Evolutionary conservation across 1,284 basidiomycete species (phyloP).

Genomic region (Ganoderma lucidum): DNA sequence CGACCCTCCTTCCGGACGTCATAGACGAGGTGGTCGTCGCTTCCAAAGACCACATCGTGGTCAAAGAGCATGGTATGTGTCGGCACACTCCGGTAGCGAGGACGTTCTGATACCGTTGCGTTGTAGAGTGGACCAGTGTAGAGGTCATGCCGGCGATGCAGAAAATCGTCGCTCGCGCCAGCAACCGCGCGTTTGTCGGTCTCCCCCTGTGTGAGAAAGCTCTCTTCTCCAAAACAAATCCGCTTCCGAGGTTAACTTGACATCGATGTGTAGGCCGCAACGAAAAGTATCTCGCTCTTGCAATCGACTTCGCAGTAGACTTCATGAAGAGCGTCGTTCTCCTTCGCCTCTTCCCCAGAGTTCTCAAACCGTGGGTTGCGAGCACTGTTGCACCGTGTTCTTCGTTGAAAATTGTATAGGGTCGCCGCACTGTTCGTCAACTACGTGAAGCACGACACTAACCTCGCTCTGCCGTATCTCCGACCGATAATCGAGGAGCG

Average conservation of each 20-base stretch:
- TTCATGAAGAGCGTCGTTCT: constrained; percentile 15
- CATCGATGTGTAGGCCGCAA: constrained; percentile 17
- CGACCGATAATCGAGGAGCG: background rate
- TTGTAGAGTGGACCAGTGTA: constrained; percentile 17
- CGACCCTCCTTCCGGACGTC: constrained; percentile 33
- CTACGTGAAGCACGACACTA: background rate
- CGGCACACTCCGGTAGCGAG: background rate
- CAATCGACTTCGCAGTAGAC: constrained; percentile 22
- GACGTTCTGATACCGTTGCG: background rate
- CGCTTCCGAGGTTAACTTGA: background rate
- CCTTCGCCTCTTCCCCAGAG: constrained; percentile 19
- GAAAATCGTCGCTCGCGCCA: constrained; percentile 31
- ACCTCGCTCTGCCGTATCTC: background rate
- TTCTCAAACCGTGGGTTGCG: constrained; percentile 3
- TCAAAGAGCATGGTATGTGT: constrained; percentile 11
- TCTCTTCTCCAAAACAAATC: background rate
- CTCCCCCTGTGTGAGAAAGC: constrained; percentile 44
- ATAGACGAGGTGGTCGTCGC: constrained; percentile 38
- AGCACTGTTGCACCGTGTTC: background rate
- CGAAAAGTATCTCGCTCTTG: constrained; percentile 25
- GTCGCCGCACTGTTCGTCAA: background rate
- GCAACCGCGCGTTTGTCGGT: constrained; percentile 56
- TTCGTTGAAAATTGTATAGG: background rate
- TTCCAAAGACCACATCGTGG: constrained; percentile 30
- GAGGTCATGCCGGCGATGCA: constrained; percentile 8